Base-by-base conservation (phyloP, 2,329 filamentous ascomycete species). In the Decorospora gaudefroyi region DNA sequence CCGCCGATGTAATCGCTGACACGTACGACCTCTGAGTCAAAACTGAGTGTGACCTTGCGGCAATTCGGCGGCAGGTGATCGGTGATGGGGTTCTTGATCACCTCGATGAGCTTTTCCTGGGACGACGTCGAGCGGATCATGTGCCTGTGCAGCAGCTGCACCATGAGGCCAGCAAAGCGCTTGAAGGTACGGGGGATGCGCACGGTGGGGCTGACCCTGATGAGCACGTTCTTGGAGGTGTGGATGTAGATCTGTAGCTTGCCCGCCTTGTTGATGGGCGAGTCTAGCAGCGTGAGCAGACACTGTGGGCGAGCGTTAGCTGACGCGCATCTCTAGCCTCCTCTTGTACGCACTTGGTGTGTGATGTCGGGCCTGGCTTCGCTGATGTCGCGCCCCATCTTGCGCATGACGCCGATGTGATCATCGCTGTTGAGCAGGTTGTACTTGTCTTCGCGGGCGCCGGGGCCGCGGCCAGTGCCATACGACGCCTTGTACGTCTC, bases 331-430 rank as follows among this genome's bases (percentile, higher is more conserved):
- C 19, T 16, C 21, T 21, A 36, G 30, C 37, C 39, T 28, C 42
- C 34, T 51, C 30, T 23, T 49, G 43, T 31, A 72, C 82, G 66
- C 77, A 96, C 92, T 89, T 97, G 93, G 72, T 99, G 93, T 31
- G 93, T 96, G 65, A 99, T 99, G 73, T 99, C 93, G 30, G 93
- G 93, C 60, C 93, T 85, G 49, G 93, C 93, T 74, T 99, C 93
- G 71, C 91, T 96, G 57, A 99, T 97, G 70, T 99, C 93, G 61
- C 93, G 83, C 71, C 95, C 95, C 92, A 97, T 97, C 79, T 97
- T 99, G 66, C 93, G 87, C 90, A 99, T 96, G 56, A 97, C 88
- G 52, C 93, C 93, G 60, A 99, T 99, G 71, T 99, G 93, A 74
- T 99, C 93, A 68, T 99, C 93, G 73, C 91, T 96, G 79, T 99